Evolutionary conservation across 2,329 filamentous ascomycete species (phyloP).

Genomic region (Sclerotinia borealis): DNA sequence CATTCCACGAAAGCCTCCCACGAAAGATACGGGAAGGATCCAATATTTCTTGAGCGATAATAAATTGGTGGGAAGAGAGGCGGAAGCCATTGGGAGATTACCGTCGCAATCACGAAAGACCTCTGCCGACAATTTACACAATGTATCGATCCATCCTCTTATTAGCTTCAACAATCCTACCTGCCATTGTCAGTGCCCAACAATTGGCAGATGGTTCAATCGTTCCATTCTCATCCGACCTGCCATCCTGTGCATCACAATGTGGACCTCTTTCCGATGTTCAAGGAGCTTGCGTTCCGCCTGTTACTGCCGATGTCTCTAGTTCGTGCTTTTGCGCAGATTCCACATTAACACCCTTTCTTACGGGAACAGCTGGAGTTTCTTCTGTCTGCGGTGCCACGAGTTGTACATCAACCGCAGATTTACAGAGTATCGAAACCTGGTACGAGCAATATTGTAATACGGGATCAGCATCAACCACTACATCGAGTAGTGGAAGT

Average conservation of each 20-base stretch:
- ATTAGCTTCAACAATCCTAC: slow-evolving; percentile 5
- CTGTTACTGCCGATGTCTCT: slow-evolving; percentile 47
- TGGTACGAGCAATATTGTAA: slow-evolving; percentile 70
- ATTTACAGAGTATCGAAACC: slow-evolving; percentile 50
- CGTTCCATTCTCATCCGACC: slow-evolving; percentile 47
- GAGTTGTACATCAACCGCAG: slow-evolving; percentile 43
- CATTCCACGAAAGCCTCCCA: background rate
- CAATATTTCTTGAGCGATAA: background rate
- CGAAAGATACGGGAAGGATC: background rate
- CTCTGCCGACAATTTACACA: background rate
- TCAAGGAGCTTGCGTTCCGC: slow-evolving; percentile 64
- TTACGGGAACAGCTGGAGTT: slow-evolving; percentile 50
- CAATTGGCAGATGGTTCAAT: slow-evolving; percentile 33
- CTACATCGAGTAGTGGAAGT: slow-evolving; percentile 22
- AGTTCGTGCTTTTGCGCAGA: slow-evolving; percentile 70
- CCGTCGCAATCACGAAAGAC: slow-evolving; percentile 1
- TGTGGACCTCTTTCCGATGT: slow-evolving; percentile 63
- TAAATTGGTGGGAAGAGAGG: background rate
- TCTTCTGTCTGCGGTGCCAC: slow-evolving; percentile 55
- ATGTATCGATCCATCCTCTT: slow-evolving; percentile 13
- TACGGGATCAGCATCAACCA: slow-evolving; percentile 32
- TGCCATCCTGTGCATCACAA: slow-evolving; percentile 55
- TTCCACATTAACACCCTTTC: slow-evolving; percentile 49
- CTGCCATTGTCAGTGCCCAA: slow-evolving; percentile 3
- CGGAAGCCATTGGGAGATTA: background rate